phyloP scores from a whole-genome alignment of 202 grass and related monocot species.

The Hordeum pubiflorum region DNA sequence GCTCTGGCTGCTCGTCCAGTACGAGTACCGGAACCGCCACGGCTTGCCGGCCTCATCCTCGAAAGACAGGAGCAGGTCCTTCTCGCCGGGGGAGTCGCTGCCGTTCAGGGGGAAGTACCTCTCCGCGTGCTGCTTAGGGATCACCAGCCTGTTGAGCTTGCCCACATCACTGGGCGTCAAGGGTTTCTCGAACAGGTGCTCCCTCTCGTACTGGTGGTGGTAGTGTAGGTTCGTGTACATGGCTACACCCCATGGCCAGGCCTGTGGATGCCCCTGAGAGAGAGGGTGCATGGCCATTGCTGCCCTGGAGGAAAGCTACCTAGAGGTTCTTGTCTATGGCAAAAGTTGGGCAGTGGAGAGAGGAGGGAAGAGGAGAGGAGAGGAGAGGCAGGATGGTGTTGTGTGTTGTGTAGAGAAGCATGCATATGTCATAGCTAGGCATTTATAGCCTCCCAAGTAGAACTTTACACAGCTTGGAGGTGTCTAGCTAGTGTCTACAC shows the following conservation, averaged over 20 bases:
- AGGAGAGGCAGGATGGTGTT: constrained; percentile 22
- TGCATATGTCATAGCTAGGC: constrained; percentile 54
- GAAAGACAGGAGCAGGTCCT: constrained; percentile 68
- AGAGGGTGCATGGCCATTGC: constrained; percentile 65
- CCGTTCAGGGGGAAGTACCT: constrained; percentile 68
- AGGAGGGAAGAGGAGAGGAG: constrained; percentile 19
- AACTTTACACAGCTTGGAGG: constrained; percentile 20
- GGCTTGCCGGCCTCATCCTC: constrained; percentile 85
- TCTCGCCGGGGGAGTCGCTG: constrained; percentile 48
- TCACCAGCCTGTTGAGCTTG: constrained; percentile 86
- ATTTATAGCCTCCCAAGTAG: constrained; percentile 61
- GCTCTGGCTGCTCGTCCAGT: constrained; percentile 98
- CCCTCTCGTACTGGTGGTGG: constrained; percentile 55
- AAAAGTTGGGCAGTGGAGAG: constrained; percentile 12
- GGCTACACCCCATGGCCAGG: constrained; percentile 64
- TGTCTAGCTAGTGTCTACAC: constrained; percentile 21
- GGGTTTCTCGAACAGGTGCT: constrained; percentile 84
- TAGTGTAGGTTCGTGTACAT: constrained; percentile 53
- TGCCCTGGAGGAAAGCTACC: constrained; percentile 8
- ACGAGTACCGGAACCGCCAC: constrained; percentile 92
- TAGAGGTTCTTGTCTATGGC: constrained; percentile 15
- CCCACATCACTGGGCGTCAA: constrained; percentile 84
- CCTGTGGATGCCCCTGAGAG: constrained; percentile 41
- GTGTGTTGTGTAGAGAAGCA: constrained; percentile 55
- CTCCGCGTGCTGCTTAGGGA: constrained; percentile 90